Conservation (phyloP, 2,329 filamentous ascomycete species). For the Diaporthe ilicicola region DNA sequence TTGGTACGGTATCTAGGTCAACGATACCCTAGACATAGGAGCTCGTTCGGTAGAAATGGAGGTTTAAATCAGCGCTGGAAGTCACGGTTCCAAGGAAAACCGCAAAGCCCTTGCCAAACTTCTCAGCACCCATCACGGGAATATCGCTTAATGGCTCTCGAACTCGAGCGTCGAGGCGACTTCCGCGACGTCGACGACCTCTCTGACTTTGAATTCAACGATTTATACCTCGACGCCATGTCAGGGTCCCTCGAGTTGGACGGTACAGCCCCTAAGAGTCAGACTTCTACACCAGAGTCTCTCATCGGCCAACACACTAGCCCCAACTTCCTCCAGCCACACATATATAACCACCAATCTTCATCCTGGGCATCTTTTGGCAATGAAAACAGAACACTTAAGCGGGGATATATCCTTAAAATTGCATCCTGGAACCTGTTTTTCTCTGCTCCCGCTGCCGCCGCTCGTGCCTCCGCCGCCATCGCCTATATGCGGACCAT, state of each 20-base stretch:
- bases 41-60: neutral
- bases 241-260: neutral
- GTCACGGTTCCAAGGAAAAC: neutral
- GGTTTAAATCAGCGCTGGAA: neutral
- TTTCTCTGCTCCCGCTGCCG: neutral
- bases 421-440: neutral
- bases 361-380: neutral
- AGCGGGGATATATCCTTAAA: neutral
- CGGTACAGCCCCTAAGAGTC: neutral
- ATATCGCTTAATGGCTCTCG: neutral
- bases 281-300: neutral
- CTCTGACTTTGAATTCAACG: too few relatives aligned
- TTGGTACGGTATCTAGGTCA: neutral
- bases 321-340: neutral
- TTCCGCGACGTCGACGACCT: too few relatives aligned
- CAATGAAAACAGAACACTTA: neutral
- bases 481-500: neutral
- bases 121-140: neutral
- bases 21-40: neutral
- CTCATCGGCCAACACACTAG: neutral
- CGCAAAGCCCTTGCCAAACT: neutral
- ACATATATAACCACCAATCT: neutral
- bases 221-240: too few relatives aligned
- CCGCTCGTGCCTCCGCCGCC: neutral
- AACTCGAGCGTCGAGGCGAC: neutral